Base-by-base conservation (phyloP, 2,329 filamentous ascomycete genomes). In the Sphaerostilbella broomeana region DNA sequence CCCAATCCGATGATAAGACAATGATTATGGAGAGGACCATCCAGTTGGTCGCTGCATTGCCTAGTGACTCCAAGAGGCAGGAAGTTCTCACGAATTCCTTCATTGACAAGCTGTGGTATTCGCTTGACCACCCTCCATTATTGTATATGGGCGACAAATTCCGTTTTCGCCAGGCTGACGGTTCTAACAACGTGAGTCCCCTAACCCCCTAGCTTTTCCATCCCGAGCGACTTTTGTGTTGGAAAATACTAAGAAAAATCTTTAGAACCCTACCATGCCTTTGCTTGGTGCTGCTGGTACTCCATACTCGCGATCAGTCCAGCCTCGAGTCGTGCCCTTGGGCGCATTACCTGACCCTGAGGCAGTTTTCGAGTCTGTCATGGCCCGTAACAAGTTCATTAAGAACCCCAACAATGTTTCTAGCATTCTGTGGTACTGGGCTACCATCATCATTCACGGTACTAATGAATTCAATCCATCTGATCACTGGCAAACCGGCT, bases 11-110 rank as follows among this genome's bases (percentile, higher is more conserved):
- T 51, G 86, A 90, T 64, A 84, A 83, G 62, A 84, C 79, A 2
- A 84, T 86, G 69, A 66, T 86, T 30, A 85, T 87, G 77, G 84
- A 87, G 58, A 69, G 76, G 6, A 70, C 82, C 5, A 86, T 87
- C 44, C 75, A 81, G 64, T 67, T 87, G 12, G 81, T 86, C 5
- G 71, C 79, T 10, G 73, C 72, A 21, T 65, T 87, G 22, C 81
- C 80, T 1, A 62, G 71, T 35, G 66, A 72, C 39, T 86, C 82
- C 2, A 74, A 73, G 50, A 69, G 73, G 18, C 70, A 82, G 8
- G 65, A 72, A 28, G 63, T 78, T 36, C 64, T 88, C 33, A 86
- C 83, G 7, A 79, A 82, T 51, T 59, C 63, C 31, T 83, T 89
- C 51, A 69, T 89, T 35, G 71, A 76, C 36, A 69, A 80, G 58